A percentile compares a stretch with the other conserved stretches of the same genome.
Evolutionary conservation across 2,329 filamentous ascomycete species (phyloP).

Genomic region (Colletotrichum tropicale): DNA sequence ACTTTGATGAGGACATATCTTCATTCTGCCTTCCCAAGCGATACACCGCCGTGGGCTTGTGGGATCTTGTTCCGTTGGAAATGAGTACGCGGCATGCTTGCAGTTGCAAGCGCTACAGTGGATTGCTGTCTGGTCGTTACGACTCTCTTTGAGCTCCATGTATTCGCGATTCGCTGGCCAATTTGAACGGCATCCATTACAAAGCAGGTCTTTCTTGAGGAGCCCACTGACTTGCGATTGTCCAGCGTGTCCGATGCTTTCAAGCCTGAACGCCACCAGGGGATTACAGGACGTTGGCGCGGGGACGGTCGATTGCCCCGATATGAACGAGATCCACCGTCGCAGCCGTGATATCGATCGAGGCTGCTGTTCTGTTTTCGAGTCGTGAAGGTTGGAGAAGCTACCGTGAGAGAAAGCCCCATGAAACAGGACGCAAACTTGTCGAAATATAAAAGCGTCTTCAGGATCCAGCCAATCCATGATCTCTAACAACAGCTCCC

Average conservation of each 20-base stretch:
- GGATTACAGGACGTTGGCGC: background rate
- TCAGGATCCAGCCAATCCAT: background rate
- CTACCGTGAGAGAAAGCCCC: background rate
- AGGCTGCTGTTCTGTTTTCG: accelerated
- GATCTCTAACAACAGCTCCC: background rate
- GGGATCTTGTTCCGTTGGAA: background rate
- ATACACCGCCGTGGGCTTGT: background rate
- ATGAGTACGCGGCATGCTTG: background rate
- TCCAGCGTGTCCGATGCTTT: background rate
- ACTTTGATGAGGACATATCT: background rate
- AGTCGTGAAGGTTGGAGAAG: background rate
- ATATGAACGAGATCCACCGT: background rate
- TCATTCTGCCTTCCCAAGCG: background rate
- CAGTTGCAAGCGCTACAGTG: background rate
- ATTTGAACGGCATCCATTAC: background rate
- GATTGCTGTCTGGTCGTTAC: background rate
- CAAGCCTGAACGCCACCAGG: background rate
- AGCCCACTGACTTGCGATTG: background rate
- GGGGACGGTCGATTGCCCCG: accelerated
- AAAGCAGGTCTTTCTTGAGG: background rate
- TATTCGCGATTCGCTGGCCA: background rate
- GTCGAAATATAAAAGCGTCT: background rate
- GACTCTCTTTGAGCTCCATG: background rate
- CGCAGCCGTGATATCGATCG: background rate
- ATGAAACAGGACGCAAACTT: background rate